A percentile compares a stretch with the other conserved stretches of the same genome.
phyloP scores from a whole-genome alignment of 179 eudicot genomes.

The Camellia oleifera region DNA sequence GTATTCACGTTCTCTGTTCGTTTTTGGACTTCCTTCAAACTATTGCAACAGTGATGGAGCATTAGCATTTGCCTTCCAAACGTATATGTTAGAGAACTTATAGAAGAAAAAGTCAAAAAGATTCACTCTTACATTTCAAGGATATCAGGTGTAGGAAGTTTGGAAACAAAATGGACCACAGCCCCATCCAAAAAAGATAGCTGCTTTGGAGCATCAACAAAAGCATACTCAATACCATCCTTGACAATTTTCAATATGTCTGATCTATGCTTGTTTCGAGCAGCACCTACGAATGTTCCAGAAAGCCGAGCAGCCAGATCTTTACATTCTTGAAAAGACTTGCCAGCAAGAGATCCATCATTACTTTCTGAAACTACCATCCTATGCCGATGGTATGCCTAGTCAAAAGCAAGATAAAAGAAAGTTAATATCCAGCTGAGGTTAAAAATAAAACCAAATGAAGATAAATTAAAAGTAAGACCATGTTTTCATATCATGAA shows the following conservation, averaged over 20 bases:
- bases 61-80: constrained; percentile 6
- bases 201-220: constrained; percentile 58
- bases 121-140: constrained; percentile 66
- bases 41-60: constrained; percentile 25
- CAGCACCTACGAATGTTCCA: constrained; percentile 67
- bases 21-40: constrained; percentile 65
- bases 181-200: constrained; percentile 74
- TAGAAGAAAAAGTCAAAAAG: not conserved
- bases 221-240: constrained; percentile 82
- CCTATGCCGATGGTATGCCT: constrained; percentile 73
- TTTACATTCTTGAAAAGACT: constrained; percentile 70
- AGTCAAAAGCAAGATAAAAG: constrained; percentile 24
- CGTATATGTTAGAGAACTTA: not conserved
- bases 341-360: constrained; percentile 45
- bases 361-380: constrained; percentile 30
- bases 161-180: constrained; percentile 66
- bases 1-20: constrained; percentile 64
- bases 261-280: constrained; percentile 70
- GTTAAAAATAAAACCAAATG: constrained; percentile 3
- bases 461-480: not conserved
- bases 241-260: constrained; percentile 72
- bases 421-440: not conserved
- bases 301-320: constrained; percentile 74
- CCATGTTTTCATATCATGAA: not conserved
- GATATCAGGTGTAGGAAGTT: constrained; percentile 71